A percentile compares a stretch with the other conserved stretches of the same genome.
phyloP scores from a whole-genome alignment of 768 basidiomycete species.

The Mycena olivaceomarginata region DNA sequence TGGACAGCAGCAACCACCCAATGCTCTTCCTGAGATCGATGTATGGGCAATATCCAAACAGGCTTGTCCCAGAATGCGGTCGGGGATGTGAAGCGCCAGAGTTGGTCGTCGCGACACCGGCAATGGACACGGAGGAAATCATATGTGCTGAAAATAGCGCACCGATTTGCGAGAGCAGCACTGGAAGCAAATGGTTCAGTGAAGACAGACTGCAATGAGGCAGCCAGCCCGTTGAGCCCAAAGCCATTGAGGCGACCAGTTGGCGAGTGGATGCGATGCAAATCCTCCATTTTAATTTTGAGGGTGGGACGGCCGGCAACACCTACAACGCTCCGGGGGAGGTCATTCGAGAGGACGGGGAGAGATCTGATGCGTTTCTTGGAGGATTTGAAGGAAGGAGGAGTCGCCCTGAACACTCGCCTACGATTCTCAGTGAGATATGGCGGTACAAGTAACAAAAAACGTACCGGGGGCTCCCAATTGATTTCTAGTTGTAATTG shows the following conservation, averaged over 20 bases:
- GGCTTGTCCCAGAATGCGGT: constrained; percentile 54
- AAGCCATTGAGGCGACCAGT: constrained; percentile 48
- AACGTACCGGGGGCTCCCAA: neutral
- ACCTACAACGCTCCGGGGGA: neutral
- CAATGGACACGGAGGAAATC: constrained; percentile 44
- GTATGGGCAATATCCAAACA: constrained; percentile 62
- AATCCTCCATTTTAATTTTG: neutral
- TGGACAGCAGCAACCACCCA: constrained; percentile 55
- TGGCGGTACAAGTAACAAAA: neutral
- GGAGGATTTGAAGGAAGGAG: neutral
- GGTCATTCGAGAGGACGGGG: neutral
- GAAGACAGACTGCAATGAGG: constrained; percentile 40
- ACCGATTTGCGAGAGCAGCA: neutral
- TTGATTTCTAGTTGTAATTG: neutral
- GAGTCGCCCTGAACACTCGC: neutral
- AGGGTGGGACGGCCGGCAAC: neutral
- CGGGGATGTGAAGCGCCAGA: constrained; percentile 46
- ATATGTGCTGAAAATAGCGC: constrained; percentile 43
- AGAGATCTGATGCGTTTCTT: too few species aligned
- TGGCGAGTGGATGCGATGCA: constrained; percentile 40
- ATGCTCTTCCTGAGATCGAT: constrained; percentile 48
- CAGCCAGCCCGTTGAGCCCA: constrained; percentile 51
- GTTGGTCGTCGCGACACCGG: constrained; percentile 28
- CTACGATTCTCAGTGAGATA: neutral
- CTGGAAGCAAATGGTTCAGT: neutral